Evolutionary conservation across 306 rosid genomes (phyloP).

Genomic region (Heteromeles arbutifolia): DNA sequence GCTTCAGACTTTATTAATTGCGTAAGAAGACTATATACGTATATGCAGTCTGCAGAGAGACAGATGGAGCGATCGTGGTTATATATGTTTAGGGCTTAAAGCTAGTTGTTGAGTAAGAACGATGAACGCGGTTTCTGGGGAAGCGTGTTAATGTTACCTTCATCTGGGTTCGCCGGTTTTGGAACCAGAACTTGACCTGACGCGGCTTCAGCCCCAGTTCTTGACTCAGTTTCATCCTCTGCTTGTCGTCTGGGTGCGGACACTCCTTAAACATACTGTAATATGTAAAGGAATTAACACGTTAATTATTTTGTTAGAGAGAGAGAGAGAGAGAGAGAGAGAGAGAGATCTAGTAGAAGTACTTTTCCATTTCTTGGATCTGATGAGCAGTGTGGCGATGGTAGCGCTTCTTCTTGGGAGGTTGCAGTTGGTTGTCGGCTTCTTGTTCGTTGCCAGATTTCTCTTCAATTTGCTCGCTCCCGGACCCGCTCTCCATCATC

Average conservation of each 20-base stretch:
- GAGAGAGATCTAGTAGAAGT: not conserved
- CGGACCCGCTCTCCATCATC: slow-evolving; percentile 75
- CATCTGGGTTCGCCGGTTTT: slow-evolving; percentile 94
- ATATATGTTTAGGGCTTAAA: not conserved
- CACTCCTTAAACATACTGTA: slow-evolving; percentile 85
- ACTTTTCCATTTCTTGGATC: slow-evolving; percentile 99
- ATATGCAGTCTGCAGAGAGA: not conserved
- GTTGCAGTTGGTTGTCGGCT: slow-evolving; percentile 28
- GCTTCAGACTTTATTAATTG: not conserved
- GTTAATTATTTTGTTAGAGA: not conserved
- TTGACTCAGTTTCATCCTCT: slow-evolving; percentile 70
- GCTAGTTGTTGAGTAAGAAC: not conserved
- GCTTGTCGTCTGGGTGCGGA: slow-evolving; percentile 99
- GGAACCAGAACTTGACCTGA: slow-evolving; percentile 98
- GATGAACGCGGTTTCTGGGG: not conserved
- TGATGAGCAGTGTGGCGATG: slow-evolving; percentile 94
- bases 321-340: not conserved
- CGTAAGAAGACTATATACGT: not conserved
- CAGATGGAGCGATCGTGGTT: not conserved
- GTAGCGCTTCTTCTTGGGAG: slow-evolving; percentile 73
- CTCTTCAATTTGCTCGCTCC: slow-evolving; percentile 72
- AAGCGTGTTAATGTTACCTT: slow-evolving; percentile 39
- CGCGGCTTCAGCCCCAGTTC: slow-evolving; percentile 85
- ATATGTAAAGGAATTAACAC: not conserved
- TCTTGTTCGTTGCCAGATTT: slow-evolving; percentile 74